These are phyloP conservation scores for Diversispora epigaea DNA, from an alignment of 192 early-diverging fungal genomes.

Conservation along the genomic window DNA sequence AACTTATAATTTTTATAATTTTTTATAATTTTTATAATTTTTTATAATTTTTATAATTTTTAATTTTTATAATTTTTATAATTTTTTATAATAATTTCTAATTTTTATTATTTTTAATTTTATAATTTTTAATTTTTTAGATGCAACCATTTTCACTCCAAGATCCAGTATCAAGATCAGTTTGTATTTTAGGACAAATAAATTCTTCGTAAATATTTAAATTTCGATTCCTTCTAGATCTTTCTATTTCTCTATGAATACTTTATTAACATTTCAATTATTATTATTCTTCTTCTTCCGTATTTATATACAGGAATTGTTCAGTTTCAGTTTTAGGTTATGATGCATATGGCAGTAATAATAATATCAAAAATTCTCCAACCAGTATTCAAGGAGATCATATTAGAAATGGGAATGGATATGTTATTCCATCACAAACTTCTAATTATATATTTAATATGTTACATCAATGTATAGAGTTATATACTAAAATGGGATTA, in stretches of 20 bases:
- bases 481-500: slow-evolving; percentile 37
- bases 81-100: slow-evolving; percentile 33
- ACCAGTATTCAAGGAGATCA: slow-evolving; percentile 13
- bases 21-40: slow-evolving; percentile 45
- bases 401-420: slow-evolving; percentile 6
- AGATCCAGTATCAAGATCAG: slow-evolving; percentile 11
- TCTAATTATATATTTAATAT: slow-evolving; percentile 34
- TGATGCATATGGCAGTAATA: slow-evolving; percentile 28
- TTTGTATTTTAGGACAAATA: slow-evolving; percentile 16
- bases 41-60: slow-evolving; percentile 30
- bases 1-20: slow-evolving; percentile 47
- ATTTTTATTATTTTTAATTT: slow-evolving; percentile 27
- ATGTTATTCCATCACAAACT: slow-evolving; percentile 34
- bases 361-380: background rate
- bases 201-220: slow-evolving; percentile 28
- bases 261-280: background rate
- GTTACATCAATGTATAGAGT: slow-evolving; percentile 22
- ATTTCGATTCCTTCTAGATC: background rate
- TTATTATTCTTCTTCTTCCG: background rate
- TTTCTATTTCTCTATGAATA: background rate
- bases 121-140: slow-evolving; percentile 26
- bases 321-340: slow-evolving; percentile 19
- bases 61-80: slow-evolving; percentile 25
- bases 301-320: background rate
- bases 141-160: slow-evolving; percentile 24